These are phyloP conservation scores for Sorghum bicolor DNA, from an alignment of 176 grass and related monocot species.

Conservation along the genomic window Sorghum_bicolor_NCBIv3 NC_012870.2:13901501-13902000, in stretches of 20 bases:
- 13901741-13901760: background rate
- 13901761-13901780: background rate
- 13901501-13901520: conserved; percentile 20
- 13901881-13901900: no score
- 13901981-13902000: background rate
- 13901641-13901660: background rate
- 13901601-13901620: background rate
- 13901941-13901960: background rate
- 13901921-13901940: conserved; percentile 33
- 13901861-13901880: no score
- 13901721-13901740: background rate
- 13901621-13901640: background rate
- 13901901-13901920: conserved; percentile 27
- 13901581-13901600: background rate
- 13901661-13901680: background rate
- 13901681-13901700: background rate
- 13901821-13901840: background rate
- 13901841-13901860: conserved; percentile 12
- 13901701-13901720: background rate
- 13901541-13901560: conserved; percentile 10
- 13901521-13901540: conserved; percentile 23
- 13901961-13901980: no score
- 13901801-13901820: background rate
- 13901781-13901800: background rate
- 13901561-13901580: conserved; percentile 31